Evolutionary conservation across 2,329 filamentous ascomycete genomes (phyloP).

Genomic region (Dactylella cylindrospora): DNA sequence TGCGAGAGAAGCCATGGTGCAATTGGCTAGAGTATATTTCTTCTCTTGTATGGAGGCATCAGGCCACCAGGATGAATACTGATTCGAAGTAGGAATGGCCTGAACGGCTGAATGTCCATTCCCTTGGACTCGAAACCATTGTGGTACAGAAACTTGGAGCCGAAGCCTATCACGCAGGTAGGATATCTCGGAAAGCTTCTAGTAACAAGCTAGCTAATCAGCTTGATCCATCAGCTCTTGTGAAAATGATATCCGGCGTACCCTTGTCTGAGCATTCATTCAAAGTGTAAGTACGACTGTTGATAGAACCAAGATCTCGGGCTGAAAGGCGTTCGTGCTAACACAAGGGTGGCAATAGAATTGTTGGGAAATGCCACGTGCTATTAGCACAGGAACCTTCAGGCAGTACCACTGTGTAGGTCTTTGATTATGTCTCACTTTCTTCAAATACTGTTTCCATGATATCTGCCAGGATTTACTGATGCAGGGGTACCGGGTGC

Average conservation of each 20-base stretch:
- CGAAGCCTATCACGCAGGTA: conserved; percentile 33
- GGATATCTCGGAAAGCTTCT: conserved; percentile 2
- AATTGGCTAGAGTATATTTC: conserved; percentile 20
- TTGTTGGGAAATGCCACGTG: conserved; percentile 44
- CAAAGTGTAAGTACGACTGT: conserved; percentile 29
- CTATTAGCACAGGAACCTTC: conserved; percentile 36
- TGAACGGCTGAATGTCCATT: conserved; percentile 30
- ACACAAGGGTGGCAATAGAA: conserved; percentile 38
- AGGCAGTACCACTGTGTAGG: conserved; percentile 29
- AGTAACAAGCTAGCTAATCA: background rate
- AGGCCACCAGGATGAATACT: conserved; percentile 49
- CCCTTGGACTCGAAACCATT: conserved; percentile 38
- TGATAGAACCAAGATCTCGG: background rate
- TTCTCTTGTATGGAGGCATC: conserved; percentile 48
- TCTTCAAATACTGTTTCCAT: conserved; percentile 19
- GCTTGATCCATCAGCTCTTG: conserved; percentile 14
- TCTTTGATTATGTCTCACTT: conserved; percentile 26
- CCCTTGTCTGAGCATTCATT: conserved; percentile 32
- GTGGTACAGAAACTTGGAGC: conserved; percentile 25
- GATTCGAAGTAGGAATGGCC: conserved; percentile 49
- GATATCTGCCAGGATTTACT: background rate
- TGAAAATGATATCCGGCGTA: conserved; percentile 30
- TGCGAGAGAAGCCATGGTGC: conserved; percentile 52
- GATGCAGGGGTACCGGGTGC: background rate
- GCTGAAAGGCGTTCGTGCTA: background rate